phyloP scores from a whole-genome alignment of 1,284 basidiomycete species.

The Heliocybe sulcata region DNA sequence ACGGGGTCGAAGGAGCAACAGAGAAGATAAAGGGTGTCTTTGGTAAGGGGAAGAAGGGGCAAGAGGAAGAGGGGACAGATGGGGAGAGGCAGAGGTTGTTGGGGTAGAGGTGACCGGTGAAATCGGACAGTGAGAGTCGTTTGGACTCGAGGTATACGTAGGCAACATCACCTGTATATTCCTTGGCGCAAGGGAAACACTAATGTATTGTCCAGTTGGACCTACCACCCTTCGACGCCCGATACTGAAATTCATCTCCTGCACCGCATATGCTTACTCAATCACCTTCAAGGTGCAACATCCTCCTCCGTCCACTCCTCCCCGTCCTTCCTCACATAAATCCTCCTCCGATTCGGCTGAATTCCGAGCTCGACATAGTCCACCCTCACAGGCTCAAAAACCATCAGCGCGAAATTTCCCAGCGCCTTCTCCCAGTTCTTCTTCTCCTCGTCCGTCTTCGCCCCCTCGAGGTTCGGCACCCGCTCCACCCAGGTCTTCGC shows the following conservation, averaged over 20 bases:
- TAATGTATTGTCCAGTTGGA: too few relatives aligned
- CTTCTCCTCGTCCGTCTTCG: constrained; percentile 23
- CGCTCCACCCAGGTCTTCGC: constrained; percentile 37
- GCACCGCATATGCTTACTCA: too few relatives aligned
- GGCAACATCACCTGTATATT: too few relatives aligned
- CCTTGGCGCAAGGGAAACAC: too few relatives aligned
- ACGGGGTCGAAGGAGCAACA: background rate
- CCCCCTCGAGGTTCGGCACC: constrained; percentile 31
- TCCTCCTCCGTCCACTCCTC: background rate
- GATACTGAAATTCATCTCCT: too few relatives aligned
- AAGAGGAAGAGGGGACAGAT: background rate
- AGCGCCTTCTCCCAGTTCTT: constrained; percentile 43
- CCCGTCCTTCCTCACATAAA: constrained; percentile 29
- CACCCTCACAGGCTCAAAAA: constrained; percentile 56
- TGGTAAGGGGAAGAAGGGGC: background rate
- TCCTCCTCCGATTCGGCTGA: constrained; percentile 50
- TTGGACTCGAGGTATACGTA: too few relatives aligned
- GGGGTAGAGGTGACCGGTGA: too few relatives aligned
- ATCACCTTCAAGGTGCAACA: background rate
- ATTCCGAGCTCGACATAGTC: constrained; percentile 54
- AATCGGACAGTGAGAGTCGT: too few relatives aligned
- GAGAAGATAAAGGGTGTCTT: background rate
- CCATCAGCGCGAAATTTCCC: constrained; percentile 54
- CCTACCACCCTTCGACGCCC: too few relatives aligned
- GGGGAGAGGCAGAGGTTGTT: background rate